These are phyloP conservation scores for Paracorniculantispora psalliotae DNA, from an alignment of 2,329 filamentous ascomycete species.

Conservation along the genomic window DNA sequence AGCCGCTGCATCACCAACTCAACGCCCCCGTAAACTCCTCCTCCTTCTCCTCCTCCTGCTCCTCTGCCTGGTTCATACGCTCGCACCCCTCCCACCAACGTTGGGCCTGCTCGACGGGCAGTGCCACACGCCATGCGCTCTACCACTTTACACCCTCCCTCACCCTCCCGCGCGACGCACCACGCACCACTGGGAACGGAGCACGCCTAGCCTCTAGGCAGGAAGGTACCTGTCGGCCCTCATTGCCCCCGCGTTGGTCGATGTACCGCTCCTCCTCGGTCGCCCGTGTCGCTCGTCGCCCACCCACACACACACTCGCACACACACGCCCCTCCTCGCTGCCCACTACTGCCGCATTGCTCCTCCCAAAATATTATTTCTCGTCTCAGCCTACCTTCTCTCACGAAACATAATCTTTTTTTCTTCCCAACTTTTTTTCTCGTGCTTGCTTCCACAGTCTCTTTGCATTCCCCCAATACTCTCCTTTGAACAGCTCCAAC, in stretches of 20 bases:
- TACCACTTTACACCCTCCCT: constrained; percentile 5
- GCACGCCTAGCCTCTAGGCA: not conserved
- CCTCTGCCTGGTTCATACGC: constrained; percentile 1
- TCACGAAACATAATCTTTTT: constrained; percentile 15
- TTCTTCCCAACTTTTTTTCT: constrained; percentile 9
- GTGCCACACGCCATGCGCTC: constrained; percentile 13
- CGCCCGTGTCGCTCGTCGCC: constrained; percentile 18
- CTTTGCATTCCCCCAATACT: not conserved
- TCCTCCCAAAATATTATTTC: constrained; percentile 38
- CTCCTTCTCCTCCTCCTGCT: not conserved
- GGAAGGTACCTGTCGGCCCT: not conserved
- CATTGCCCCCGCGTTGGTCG: not conserved
- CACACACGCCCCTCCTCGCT: constrained; percentile 19
- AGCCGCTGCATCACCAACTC: not conserved
- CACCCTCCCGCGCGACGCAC: not conserved
- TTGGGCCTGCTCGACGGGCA: constrained; percentile 1
- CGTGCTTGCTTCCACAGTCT: constrained; percentile 7
- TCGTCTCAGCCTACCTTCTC: constrained; percentile 24
- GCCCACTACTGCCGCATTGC: constrained; percentile 20
- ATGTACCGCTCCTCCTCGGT: constrained; percentile 14
- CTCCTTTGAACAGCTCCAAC: not conserved
- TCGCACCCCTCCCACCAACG: constrained; percentile 6
- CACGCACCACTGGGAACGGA: not conserved
- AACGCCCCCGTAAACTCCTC: not conserved
- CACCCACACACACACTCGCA: constrained; percentile 9